Conservation (phyloP, 176 grass and related monocot species). For the Typha latifolia region DNA sequence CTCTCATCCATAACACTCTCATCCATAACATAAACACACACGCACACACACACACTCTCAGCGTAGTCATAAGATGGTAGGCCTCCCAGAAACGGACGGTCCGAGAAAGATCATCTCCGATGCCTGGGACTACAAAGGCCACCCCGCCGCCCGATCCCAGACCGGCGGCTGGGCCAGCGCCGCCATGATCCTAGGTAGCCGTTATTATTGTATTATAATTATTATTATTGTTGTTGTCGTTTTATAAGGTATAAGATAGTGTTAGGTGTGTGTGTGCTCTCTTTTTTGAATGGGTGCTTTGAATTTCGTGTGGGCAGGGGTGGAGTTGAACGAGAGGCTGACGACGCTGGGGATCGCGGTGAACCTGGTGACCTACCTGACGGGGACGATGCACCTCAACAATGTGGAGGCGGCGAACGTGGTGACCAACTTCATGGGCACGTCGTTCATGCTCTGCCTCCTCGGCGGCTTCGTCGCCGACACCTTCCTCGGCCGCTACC, state of each 20-base stretch:
- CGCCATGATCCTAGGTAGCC: constrained; percentile 76
- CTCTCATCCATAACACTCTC: too few species aligned
- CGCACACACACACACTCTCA: not conserved
- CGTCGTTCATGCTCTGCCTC: constrained; percentile 97
- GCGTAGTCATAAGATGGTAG: constrained; percentile 33
- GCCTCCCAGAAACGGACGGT: constrained; percentile 33
- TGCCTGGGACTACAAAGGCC: constrained; percentile 76
- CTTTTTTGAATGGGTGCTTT: not conserved
- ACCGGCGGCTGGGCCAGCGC: constrained; percentile 78
- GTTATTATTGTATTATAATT: not conserved
- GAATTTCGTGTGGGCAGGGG: constrained; percentile 25
- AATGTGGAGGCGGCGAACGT: constrained; percentile 72
- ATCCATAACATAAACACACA: too few species aligned
- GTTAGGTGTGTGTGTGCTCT: too few species aligned
- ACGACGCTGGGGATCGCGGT: constrained; percentile 82
- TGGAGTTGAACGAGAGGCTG: constrained; percentile 81
- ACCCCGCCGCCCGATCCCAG: constrained; percentile 35
- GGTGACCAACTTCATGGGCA: constrained; percentile 97
- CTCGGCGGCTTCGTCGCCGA: constrained; percentile 89
- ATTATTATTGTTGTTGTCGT: not conserved
- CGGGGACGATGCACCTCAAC: constrained; percentile 70
- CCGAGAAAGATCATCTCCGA: constrained; percentile 39
- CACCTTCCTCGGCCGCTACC: constrained; percentile 77
- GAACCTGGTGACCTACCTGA: constrained; percentile 87
- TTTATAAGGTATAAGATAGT: too few species aligned